These are phyloP conservation scores for Poa annua DNA, from an alignment of 176 grass and related monocot genomes.

Conservation along the genomic window DNA sequence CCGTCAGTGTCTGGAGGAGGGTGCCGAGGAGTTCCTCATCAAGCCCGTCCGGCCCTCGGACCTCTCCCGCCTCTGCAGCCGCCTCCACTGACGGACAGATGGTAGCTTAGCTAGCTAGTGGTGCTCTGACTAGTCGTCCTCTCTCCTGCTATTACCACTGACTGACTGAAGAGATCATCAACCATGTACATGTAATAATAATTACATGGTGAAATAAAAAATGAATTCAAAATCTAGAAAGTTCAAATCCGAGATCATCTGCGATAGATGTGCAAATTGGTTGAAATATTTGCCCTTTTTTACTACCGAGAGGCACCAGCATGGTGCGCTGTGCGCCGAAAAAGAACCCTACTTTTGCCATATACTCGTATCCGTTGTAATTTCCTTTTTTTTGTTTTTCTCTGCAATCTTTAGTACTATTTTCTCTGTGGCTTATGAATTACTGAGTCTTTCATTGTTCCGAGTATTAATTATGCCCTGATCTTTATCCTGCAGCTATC, in stretches of 20 bases:
- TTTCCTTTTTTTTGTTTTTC: not conserved
- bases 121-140: not conserved
- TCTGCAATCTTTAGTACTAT: not conserved
- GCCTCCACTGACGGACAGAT: not conserved
- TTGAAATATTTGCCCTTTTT: too few relatives aligned
- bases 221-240: not conserved
- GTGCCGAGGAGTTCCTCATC: slow-evolving; percentile 49
- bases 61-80: slow-evolving; percentile 46
- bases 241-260: too few relatives aligned
- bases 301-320: too few relatives aligned
- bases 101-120: not conserved
- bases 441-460: not conserved
- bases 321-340: too few relatives aligned
- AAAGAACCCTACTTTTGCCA: not conserved
- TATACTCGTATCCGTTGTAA: not conserved
- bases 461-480: not conserved
- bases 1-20: slow-evolving; percentile 50
- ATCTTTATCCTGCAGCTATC: slow-evolving; percentile 14
- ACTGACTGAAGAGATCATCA: not conserved
- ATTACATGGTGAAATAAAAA: not conserved
- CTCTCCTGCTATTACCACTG: not conserved
- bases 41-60: slow-evolving; percentile 47
- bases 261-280: too few relatives aligned
- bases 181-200: not conserved
- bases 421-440: not conserved